Evolutionary conservation across 371 early-diverging fungal species (phyloP).

Genomic region (Mucor plumbeus): DNA sequence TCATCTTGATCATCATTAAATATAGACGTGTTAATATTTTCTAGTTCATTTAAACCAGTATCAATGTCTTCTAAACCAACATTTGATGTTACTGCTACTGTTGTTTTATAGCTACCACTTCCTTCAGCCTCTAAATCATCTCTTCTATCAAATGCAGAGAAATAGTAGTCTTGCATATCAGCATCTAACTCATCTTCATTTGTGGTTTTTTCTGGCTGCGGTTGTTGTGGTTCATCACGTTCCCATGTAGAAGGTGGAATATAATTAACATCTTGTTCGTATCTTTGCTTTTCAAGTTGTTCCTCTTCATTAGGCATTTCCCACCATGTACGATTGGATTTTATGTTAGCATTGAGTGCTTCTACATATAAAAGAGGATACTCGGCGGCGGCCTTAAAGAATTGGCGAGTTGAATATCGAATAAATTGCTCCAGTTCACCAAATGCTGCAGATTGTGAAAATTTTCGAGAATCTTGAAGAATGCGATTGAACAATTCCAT

Average conservation of each 20-base stretch:
- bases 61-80: background rate
- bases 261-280: slow-evolving; percentile 10
- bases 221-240: background rate
- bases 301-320: background rate
- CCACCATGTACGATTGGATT: slow-evolving; percentile 15
- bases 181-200: slow-evolving; percentile 4
- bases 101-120: background rate
- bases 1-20: background rate
- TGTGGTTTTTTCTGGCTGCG: background rate
- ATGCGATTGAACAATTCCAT: slow-evolving; percentile 71
- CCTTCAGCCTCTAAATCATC: background rate
- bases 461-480: slow-evolving; percentile 27
- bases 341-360: slow-evolving; percentile 36
- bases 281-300: background rate
- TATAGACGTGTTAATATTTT: background rate
- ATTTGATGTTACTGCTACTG: background rate
- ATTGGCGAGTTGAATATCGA: slow-evolving; percentile 54
- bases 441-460: slow-evolving; percentile 41
- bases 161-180: slow-evolving; percentile 5
- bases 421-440: slow-evolving; percentile 60
- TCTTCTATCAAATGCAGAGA: slow-evolving; percentile 8
- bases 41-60: background rate
- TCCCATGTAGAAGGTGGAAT: background rate
- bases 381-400: slow-evolving; percentile 56
- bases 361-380: slow-evolving; percentile 69